Conservation (phyloP, 495 filamentous ascomycete genomes). For the Neurospora sublineolata region DNA sequence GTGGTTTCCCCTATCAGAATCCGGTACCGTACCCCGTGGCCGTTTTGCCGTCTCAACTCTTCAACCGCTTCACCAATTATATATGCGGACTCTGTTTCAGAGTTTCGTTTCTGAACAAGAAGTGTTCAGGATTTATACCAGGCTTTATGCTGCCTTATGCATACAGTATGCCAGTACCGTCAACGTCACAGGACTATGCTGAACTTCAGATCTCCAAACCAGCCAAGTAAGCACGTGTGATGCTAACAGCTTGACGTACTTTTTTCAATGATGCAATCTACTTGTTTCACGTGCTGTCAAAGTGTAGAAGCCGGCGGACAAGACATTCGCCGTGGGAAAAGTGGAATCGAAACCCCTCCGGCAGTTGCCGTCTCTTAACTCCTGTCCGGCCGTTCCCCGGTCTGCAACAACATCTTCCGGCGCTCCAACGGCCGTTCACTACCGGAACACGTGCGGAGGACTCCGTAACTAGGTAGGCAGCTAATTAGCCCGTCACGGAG, state of each 20-base stretch:
- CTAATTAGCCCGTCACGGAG: not conserved
- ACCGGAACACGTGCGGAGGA: not conserved
- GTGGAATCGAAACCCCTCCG: not conserved
- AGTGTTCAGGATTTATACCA: not conserved
- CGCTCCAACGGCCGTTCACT: not conserved
- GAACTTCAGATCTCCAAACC: not conserved
- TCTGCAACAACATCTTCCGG: not conserved
- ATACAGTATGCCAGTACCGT: not conserved
- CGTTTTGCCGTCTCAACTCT: not conserved
- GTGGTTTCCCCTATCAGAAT: not conserved
- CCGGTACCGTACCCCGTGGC: not conserved
- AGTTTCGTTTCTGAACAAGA: not conserved
- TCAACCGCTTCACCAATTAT: not conserved
- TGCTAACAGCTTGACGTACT: not conserved
- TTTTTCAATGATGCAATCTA: not conserved
- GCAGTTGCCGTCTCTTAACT: not conserved
- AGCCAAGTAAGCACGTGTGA: not conserved
- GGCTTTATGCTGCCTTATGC: not conserved
- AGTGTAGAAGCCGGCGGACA: not conserved
- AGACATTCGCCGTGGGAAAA: not conserved
- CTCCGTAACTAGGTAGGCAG: not conserved
- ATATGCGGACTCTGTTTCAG: not conserved
- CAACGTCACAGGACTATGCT: not conserved
- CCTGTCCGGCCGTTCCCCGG: not conserved
- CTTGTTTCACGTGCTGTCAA: not conserved